Conservation (phyloP, 2,329 filamentous ascomycete genomes). For the Magnaporthiopsis incrustans region DNA sequence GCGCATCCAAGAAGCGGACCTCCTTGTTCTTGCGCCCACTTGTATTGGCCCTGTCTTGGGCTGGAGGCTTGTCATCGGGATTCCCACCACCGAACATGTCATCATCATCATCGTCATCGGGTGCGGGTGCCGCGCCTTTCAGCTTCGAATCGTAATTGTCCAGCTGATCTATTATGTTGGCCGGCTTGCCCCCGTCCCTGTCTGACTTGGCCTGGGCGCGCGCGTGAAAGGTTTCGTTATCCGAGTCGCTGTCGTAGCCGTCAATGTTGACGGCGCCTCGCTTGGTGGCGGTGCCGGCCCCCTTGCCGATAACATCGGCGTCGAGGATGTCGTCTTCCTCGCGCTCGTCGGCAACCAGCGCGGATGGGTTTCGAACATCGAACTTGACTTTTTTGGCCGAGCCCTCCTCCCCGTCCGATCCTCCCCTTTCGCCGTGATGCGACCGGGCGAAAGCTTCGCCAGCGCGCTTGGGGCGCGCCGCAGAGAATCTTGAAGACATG, state of each 20-base stretch:
- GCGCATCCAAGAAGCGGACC: constrained; percentile 51
- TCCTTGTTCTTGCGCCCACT: constrained; percentile 53
- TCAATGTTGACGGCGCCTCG: constrained; percentile 94
- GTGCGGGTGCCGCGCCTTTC: constrained; percentile 20
- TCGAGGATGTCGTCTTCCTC: constrained; percentile 71
- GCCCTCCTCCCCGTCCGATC: constrained; percentile 25
- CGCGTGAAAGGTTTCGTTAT: constrained; percentile 79
- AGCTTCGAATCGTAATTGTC: constrained; percentile 43
- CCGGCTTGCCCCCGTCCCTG: constrained; percentile 23
- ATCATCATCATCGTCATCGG: constrained; percentile 45
- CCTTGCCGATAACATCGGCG: constrained; percentile 83
- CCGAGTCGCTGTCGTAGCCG: constrained; percentile 91
- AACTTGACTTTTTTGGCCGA: constrained; percentile 75
- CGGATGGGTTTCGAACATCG: constrained; percentile 89
- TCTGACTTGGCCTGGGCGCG: constrained; percentile 56
- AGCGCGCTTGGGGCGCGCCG: constrained; percentile 72
- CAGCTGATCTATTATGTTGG: constrained; percentile 42
- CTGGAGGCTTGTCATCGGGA: constrained; percentile 37
- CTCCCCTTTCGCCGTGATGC: constrained; percentile 51
- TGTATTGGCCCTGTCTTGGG: constrained; percentile 13
- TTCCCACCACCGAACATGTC: constrained; percentile 71
- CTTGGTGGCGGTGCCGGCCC: constrained; percentile 65
- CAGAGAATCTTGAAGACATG: constrained; percentile 52
- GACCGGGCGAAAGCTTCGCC: constrained; percentile 74
- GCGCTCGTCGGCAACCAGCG: constrained; percentile 72